Evolutionary conservation across 2,329 filamentous ascomycete species (phyloP), one percentile per base, ranked within the genome.

Genomic region (Daldinia sp.): DNA sequence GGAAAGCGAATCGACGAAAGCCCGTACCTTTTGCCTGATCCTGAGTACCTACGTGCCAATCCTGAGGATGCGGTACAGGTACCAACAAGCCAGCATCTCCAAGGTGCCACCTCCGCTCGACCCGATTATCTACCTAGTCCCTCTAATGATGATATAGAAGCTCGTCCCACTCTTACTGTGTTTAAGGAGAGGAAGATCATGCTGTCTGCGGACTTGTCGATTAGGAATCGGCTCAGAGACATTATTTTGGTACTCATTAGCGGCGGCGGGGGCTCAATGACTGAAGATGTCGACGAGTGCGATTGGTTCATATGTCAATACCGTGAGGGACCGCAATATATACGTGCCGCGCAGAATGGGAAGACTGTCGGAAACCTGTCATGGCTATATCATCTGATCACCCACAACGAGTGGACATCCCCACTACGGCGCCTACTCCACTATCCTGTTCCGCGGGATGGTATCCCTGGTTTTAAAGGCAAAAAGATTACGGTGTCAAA

Each of bases 361-460:
- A 96, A 94, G 71, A 89, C 94, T 39, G 92, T 99, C 10, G 95
- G 94, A 13, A 99, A 96, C 74, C 81, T 99, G 19, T 89, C 93
- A 0, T 99, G 95, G 95, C 83, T 99, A 10, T 98, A 95, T 76
- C 89, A 94, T 76, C 82, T 99, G 55, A 96, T 98, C 73, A 92
- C 92, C 2, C 87, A 91, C 70, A 94, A 97, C 73, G 83, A 88
- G 64, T 99, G 94, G 92, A 94, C 92, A 1, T 94, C 91, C 10
- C 94, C 95, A 0, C 81, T 93, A 61, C 87, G 88, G 41, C 89
- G 93, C 50, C 83, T 98, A 27, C 82, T 99, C 21, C 95, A 99
- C 74, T 99, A 99, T 69, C 95, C 95, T 0, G 75, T 96, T 11
- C 91, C 94, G 4, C 86, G 85, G 47, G 76, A 88, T 7, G 92